Evolutionary conservation across 306 rosid genomes (phyloP), one percentile per base, ranked within the genome.

Genomic region (Biancaea sappan): DNA sequence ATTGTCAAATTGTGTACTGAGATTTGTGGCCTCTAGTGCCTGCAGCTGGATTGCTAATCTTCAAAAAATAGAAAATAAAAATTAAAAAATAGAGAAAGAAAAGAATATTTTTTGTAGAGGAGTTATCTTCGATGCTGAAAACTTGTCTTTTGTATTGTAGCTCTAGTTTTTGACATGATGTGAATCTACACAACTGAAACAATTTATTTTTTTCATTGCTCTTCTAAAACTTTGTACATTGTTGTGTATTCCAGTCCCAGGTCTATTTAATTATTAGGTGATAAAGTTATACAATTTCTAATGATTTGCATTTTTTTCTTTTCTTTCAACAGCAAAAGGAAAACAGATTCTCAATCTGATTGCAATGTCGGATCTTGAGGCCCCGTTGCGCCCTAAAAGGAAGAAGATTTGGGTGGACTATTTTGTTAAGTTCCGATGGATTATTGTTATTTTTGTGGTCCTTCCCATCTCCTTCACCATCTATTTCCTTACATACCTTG

Each of bases 381-480:
- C 88, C 48, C 96, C 98, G 6, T 59, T 89, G 80, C 96, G 94
- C 18, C 94, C 96, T 0, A 94, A 91, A 92, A 88, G 98, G 93
- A 94, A 89, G 93, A 89, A 89, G 83, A 4, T 79, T 43, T 80
- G 90, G 89, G 98, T 94, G 83, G 98, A 94, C 83, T 81, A 84
- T 15, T 84, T 94, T 47, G 93, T 94, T 50, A 58, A 88, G 34
- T 91, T 94, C 53, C 82, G 98, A 72, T 94, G 98, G 98, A 91
- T 94, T 59, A 1, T 90, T 38, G 98, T 94, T 46, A 88, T 94
- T 72, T 94, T 94, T 69, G 93, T 94, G 67, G 98, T 94, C 40
- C 97, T 94, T 47, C 98, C 98, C 15, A 74, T 94, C 74, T 94
- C 98, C 71, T 91, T 83, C 85, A 83, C 94, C 35, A 21, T 94